A percentile compares a stretch with the other conserved stretches of the same genome.
These are phyloP conservation scores for Copromyces sp. DNA, from an alignment of 495 filamentous ascomycete species.

Conservation along the genomic window DNA sequence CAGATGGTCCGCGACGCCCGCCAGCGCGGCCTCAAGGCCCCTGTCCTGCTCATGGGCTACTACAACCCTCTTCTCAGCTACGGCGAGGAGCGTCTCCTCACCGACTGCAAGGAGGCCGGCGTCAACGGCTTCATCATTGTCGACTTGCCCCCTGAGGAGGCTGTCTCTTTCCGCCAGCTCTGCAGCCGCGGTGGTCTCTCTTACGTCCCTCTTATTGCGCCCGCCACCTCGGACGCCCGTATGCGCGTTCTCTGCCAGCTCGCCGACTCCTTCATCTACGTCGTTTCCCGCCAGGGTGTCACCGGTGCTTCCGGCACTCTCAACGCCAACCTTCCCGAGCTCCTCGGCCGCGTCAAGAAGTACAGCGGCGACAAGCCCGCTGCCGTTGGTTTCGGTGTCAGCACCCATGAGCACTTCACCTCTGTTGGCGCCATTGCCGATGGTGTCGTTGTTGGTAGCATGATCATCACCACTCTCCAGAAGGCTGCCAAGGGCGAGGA, in stretches of 20 bases:
- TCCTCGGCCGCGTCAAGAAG: slow-evolving; percentile 77
- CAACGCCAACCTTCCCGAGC: slow-evolving; percentile 65
- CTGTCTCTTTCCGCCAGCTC: slow-evolving; percentile 76
- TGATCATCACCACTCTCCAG: slow-evolving; percentile 74
- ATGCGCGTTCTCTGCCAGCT: slow-evolving; percentile 96
- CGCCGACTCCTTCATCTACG: slow-evolving; percentile 98
- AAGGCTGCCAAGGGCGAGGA: slow-evolving; percentile 59
- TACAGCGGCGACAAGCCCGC: slow-evolving; percentile 85
- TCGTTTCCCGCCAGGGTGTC: slow-evolving; percentile 95
- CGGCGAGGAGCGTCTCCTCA: slow-evolving; percentile 79
- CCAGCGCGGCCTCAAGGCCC: slow-evolving; percentile 61
- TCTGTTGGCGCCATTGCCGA: slow-evolving; percentile 76
- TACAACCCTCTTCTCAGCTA: slow-evolving; percentile 93
- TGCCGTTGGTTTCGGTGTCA: slow-evolving; percentile 91
- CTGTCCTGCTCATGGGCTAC: slow-evolving; percentile 95
- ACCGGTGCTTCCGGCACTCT: slow-evolving; percentile 81
- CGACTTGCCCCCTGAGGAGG: slow-evolving; percentile 94
- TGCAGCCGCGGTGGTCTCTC: slow-evolving; percentile 74
- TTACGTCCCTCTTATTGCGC: slow-evolving; percentile 91
- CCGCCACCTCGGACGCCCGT: slow-evolving; percentile 79
- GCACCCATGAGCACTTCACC: slow-evolving; percentile 87
- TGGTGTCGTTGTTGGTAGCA: slow-evolving; percentile 94
- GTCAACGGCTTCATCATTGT: slow-evolving; percentile 98
- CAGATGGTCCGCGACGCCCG: slow-evolving; percentile 72
- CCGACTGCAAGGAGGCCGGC: slow-evolving; percentile 74